Base-by-base conservation (phyloP, 2,329 filamentous ascomycete genomes). In the Dactylonectria macrodidyma region DNA sequence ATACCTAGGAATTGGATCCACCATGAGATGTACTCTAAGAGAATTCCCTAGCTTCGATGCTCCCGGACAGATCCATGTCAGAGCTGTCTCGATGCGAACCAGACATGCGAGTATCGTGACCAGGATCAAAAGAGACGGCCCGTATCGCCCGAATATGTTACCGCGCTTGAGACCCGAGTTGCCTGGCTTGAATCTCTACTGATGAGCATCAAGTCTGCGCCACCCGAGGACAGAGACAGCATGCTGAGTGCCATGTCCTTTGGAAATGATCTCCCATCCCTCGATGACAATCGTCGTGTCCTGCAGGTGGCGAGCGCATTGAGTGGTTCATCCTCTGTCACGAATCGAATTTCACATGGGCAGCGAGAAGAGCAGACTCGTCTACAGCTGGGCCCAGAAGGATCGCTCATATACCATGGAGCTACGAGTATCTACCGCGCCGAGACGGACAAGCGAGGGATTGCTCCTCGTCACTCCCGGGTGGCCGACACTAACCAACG, bases 371-470 rank as follows among this genome's bases (percentile, higher is more conserved):
- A 19, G 19, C 19, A 63, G 24, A 54, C 58, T n/a, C 52, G 57
- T 38, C 66, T 69, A 19, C 11, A 60, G 56, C 58, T 60, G 62
- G 44, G 65, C 38, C 24, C 67, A 46, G 26, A 66, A 22, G 66
- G 66, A 8, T 65, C 66, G 14, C 52, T 75, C 11, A 59, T 69
- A 24, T 73, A 65, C 33, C 69, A 73, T 33, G 73, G 73, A 3
- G 61, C 68, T 1, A 76, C 73, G 8, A 78, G 76, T 36, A 78
- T 78, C 12, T 77, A 75, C 54, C 72, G 67, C 8, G 65, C 62
- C 19, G 19, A 19, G 19, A 19, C 19, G 19, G 19, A 19, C 19
- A 19, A 19, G 19, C 19, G 19, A 19, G 19, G 19, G 19, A 19
- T 19, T 19, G 19, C 19, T 19, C 19, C 19, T 19, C 19, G 19